Conservation (phyloP, 345 rosid species). For the Erysimum cheiranthoides region DNA sequence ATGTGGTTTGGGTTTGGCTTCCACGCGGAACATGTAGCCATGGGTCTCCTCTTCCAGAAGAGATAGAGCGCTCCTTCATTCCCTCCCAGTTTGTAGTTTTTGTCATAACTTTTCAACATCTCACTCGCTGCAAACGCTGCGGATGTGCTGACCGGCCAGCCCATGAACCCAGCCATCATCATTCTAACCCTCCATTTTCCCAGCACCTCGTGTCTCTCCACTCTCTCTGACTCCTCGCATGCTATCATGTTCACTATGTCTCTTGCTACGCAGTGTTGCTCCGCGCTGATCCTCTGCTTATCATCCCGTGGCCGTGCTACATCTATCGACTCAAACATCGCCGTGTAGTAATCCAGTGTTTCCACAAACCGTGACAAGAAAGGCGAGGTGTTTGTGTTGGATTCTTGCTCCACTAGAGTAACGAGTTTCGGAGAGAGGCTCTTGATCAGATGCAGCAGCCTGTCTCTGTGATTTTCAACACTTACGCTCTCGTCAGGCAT, state of each 20-base stretch:
- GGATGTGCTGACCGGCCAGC: slow-evolving; percentile 49
- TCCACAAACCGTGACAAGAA: slow-evolving; percentile 67
- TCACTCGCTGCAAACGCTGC: slow-evolving; percentile 52
- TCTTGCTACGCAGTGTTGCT: slow-evolving; percentile 86
- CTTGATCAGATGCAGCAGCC: slow-evolving; percentile 77
- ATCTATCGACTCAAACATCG: slow-evolving; percentile 84
- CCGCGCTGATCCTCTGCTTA: slow-evolving; percentile 72
- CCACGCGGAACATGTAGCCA: slow-evolving; percentile 83
- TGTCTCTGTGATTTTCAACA: slow-evolving; percentile 76
- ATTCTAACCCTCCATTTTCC: slow-evolving; percentile 79
- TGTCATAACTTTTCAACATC: slow-evolving; percentile 55
- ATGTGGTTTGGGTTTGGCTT: slow-evolving; percentile 51
- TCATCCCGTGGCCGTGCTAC: slow-evolving; percentile 62
- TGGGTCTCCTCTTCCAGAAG: slow-evolving; percentile 67
- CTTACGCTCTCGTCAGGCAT: slow-evolving; percentile 98
- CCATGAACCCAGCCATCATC: slow-evolving; percentile 71
- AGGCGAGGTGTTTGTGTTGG: slow-evolving; percentile 81
- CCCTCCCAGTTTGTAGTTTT: slow-evolving; percentile 58
- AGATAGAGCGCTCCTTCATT: slow-evolving; percentile 66
- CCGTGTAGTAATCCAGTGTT: slow-evolving; percentile 72
- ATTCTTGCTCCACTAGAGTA: slow-evolving; percentile 82
- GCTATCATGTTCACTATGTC: slow-evolving; percentile 91
- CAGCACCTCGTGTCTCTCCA: slow-evolving; percentile 77
- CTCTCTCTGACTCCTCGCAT: slow-evolving; percentile 78
- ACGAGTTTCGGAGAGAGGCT: slow-evolving; percentile 80